These are phyloP conservation scores for Niebla homalea DNA, from an alignment of 495 filamentous ascomycete species.

Conservation along the genomic window DNA sequence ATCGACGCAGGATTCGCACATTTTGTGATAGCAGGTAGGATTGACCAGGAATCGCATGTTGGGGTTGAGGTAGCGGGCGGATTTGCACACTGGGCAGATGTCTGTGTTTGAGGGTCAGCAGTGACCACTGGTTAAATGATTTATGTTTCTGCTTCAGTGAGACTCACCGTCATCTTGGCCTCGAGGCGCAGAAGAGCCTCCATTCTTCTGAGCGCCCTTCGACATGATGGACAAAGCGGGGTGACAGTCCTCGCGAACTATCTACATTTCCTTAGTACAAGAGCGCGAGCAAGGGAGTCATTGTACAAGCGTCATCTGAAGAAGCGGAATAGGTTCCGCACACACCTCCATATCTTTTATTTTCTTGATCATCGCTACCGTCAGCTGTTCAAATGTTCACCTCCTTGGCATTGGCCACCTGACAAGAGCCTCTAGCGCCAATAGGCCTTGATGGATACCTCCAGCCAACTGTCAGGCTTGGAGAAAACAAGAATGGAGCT, in stretches of 20 bases:
- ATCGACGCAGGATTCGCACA: constrained; percentile 91
- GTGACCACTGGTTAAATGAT: not conserved
- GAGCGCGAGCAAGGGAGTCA: too few relatives aligned
- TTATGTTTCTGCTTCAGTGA: not conserved
- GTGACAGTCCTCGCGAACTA: too few relatives aligned
- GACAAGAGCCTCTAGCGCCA: too few relatives aligned
- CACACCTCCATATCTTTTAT: not conserved
- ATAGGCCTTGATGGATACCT: too few relatives aligned
- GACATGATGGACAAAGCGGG: constrained; percentile 7
- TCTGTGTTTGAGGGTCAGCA: constrained; percentile 34
- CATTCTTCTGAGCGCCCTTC: constrained; percentile 6
- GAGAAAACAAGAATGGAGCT: constrained; percentile 64
- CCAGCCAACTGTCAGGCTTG: constrained; percentile 29
- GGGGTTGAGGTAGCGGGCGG: constrained; percentile 83
- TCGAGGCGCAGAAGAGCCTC: constrained; percentile 14
- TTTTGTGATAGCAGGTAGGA: constrained; percentile 96
- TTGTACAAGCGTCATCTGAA: not conserved
- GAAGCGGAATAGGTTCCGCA: not conserved
- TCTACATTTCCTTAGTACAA: not conserved
- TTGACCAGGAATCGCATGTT: constrained; percentile 92
- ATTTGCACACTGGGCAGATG: constrained; percentile 94
- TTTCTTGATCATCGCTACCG: not conserved
- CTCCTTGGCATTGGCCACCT: too few relatives aligned
- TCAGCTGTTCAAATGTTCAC: not conserved
- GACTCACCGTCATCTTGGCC: constrained; percentile 40